phyloP scores from a whole-genome alignment of 2,329 filamentous ascomycete genomes.

The Aspergillus alliaceus region DNA sequence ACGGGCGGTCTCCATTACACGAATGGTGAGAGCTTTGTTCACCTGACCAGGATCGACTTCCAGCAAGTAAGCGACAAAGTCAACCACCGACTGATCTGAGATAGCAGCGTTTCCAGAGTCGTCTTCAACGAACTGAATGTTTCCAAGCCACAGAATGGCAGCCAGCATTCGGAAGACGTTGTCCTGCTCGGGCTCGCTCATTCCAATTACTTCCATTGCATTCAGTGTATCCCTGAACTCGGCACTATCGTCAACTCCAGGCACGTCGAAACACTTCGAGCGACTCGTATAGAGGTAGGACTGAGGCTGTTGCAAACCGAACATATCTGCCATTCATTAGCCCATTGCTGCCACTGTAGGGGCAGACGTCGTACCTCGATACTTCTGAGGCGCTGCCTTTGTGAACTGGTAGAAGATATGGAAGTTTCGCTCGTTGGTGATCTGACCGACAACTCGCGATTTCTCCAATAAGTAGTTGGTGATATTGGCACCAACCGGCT shows the following conservation, averaged over 20 bases:
- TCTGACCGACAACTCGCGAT: conserved; percentile 91
- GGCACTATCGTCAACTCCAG: conserved; percentile 85
- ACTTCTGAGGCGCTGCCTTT: conserved; percentile 84
- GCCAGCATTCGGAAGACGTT: conserved; percentile 95
- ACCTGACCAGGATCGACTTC: conserved; percentile 81
- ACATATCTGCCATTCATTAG: conserved; percentile 58
- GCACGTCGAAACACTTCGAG: conserved; percentile 92
- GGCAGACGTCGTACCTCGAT: conserved; percentile 57
- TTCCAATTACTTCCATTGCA: conserved; percentile 92
- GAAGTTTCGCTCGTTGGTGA: conserved; percentile 93
- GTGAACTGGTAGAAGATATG: conserved; percentile 99
- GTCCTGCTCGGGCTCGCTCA: conserved; percentile 86
- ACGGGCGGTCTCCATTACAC: conserved; percentile 73
- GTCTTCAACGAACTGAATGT: conserved; percentile 87
- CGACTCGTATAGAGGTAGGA: conserved; percentile 91
- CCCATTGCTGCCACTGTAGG: conserved; percentile 2
- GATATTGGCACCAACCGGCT: conserved; percentile 94
- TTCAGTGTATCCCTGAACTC: conserved; percentile 89
- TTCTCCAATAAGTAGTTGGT: conserved; percentile 98
- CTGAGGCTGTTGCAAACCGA: conserved; percentile 86
- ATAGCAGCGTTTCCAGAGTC: conserved; percentile 86
- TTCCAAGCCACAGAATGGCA: conserved; percentile 89
- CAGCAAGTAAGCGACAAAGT: conserved; percentile 90
- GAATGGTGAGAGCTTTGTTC: conserved; percentile 83
- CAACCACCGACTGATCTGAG: conserved; percentile 83